These are phyloP conservation scores for Aspergillus pseudoviridinutans DNA, from an alignment of 2,329 filamentous ascomycete species.

Conservation along the genomic window DNA sequence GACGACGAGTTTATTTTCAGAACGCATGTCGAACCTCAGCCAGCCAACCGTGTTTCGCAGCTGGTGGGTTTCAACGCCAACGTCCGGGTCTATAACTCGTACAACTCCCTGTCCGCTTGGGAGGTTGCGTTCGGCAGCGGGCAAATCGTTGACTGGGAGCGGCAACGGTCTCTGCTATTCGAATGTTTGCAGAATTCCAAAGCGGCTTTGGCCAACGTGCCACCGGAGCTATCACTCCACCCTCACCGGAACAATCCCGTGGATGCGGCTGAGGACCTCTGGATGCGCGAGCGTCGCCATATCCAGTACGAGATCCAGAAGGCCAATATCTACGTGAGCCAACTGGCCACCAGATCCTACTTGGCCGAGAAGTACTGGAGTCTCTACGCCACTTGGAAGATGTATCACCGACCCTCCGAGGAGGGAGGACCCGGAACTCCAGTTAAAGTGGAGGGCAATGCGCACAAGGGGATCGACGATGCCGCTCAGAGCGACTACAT, in stretches of 20 bases:
- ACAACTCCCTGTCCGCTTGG: slow-evolving; percentile 72
- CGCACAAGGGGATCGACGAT: slow-evolving; percentile 24
- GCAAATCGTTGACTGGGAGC: slow-evolving; percentile 68
- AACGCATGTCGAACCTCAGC: slow-evolving; percentile 66
- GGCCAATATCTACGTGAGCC: slow-evolving; percentile 80
- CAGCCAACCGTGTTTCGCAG: slow-evolving; percentile 62
- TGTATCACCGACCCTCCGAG: slow-evolving; percentile 18
- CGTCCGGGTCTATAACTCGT: slow-evolving; percentile 73
- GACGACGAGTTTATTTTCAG: slow-evolving; percentile 78
- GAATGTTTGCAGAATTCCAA: slow-evolving; percentile 69
- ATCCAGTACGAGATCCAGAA: slow-evolving; percentile 88
- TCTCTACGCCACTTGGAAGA: slow-evolving; percentile 61
- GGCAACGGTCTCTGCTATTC: slow-evolving; percentile 70
- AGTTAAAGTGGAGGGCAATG: slow-evolving; percentile 18
- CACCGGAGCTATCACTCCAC: slow-evolving; percentile 62
- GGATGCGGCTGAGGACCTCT: slow-evolving; percentile 42
- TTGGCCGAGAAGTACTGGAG: slow-evolving; percentile 83
- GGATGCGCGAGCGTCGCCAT: slow-evolving; percentile 24
- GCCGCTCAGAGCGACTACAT: slow-evolving; percentile 47
- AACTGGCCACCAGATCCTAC: slow-evolving; percentile 76
- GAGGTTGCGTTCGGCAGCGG: slow-evolving; percentile 79
- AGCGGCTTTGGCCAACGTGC: slow-evolving; percentile 62
- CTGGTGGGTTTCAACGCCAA: slow-evolving; percentile 78
- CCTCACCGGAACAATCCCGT: slow-evolving; percentile 44
- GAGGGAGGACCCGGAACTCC: slow-evolving; percentile 8